Evolutionary conservation across 2,329 filamentous ascomycete genomes (phyloP).

Genomic region (Fusarium paranaense): DNA sequence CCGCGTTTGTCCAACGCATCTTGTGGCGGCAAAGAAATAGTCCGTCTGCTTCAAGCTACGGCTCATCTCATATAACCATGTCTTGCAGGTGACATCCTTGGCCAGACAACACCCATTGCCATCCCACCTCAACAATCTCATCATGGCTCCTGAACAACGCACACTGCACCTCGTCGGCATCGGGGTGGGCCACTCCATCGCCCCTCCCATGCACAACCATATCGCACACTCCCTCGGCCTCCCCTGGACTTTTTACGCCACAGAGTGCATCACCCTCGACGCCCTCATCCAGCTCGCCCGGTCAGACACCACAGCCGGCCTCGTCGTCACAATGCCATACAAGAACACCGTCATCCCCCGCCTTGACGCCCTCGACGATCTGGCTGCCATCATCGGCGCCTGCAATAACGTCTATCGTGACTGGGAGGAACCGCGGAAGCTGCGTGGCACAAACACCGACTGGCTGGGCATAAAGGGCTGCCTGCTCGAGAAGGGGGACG

Average conservation of each 20-base stretch:
- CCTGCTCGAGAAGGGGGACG: conserved; percentile 35
- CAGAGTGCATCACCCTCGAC: conserved; percentile 48
- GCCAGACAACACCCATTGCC: too few relatives aligned
- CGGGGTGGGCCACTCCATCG: conserved; percentile 55
- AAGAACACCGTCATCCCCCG: conserved; percentile 51
- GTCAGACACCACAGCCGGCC: conserved; percentile 43
- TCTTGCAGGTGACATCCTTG: too few relatives aligned
- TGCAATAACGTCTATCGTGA: conserved; percentile 51
- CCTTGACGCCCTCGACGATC: conserved; percentile 52
- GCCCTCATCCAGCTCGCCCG: conserved; percentile 46
- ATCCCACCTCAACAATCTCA: too few relatives aligned
- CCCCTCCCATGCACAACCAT: conserved; percentile 54
- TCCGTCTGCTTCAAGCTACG: too few relatives aligned
- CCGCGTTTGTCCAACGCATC: too few relatives aligned
- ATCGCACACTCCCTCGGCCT: conserved; percentile 50
- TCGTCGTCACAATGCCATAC: conserved; percentile 54
- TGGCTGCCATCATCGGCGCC: conserved; percentile 51
- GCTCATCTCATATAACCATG: too few relatives aligned
- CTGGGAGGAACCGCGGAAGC: conserved; percentile 31
- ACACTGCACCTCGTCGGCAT: conserved; percentile 52
- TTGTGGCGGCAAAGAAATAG: too few relatives aligned
- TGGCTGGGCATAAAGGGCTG: conserved; percentile 55
- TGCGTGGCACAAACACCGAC: conserved; percentile 57
- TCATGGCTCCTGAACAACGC: conserved; percentile 10
- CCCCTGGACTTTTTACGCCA: conserved; percentile 46